Evolutionary conservation across 345 rosid species (phyloP).

Genomic region (Rhizophora mangle): DNA sequence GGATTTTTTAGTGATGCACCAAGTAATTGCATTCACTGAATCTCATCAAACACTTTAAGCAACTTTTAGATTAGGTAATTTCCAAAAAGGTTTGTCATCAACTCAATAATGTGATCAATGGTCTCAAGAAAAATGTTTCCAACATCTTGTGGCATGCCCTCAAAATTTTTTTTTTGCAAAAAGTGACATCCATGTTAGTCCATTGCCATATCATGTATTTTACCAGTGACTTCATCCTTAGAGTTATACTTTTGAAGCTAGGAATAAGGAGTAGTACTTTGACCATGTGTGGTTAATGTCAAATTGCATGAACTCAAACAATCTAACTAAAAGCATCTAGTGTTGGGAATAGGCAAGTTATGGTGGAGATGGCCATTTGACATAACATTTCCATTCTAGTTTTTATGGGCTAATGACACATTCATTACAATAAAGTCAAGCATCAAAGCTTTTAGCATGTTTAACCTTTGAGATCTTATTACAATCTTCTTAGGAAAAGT

Average conservation of each 20-base stretch:
- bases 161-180: constrained; percentile 60
- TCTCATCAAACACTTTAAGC: constrained; percentile 69
- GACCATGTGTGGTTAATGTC: constrained; percentile 3
- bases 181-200: constrained; percentile 78
- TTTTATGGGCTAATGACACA: constrained; percentile 33
- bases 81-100: constrained; percentile 74
- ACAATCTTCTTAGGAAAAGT: constrained; percentile 48
- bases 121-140: constrained; percentile 64
- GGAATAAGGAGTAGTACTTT: constrained; percentile 33
- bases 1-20: constrained; percentile 47
- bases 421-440: constrained; percentile 43
- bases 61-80: constrained; percentile 70
- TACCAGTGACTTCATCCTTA: constrained; percentile 53
- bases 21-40: constrained; percentile 58
- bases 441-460: constrained; percentile 45
- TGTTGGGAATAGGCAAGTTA: too few species aligned
- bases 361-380: neutral
- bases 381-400: constrained; percentile 38
- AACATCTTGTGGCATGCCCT: constrained; percentile 51
- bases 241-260: constrained; percentile 45
- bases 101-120: constrained; percentile 58
- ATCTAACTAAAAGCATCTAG: too few species aligned
- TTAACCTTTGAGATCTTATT: constrained; percentile 54
- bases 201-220: constrained; percentile 58
- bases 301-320: too few species aligned